Evolutionary conservation across 106 monocot species (phyloP).

Genomic region (Vanilla planifolia): DNA sequence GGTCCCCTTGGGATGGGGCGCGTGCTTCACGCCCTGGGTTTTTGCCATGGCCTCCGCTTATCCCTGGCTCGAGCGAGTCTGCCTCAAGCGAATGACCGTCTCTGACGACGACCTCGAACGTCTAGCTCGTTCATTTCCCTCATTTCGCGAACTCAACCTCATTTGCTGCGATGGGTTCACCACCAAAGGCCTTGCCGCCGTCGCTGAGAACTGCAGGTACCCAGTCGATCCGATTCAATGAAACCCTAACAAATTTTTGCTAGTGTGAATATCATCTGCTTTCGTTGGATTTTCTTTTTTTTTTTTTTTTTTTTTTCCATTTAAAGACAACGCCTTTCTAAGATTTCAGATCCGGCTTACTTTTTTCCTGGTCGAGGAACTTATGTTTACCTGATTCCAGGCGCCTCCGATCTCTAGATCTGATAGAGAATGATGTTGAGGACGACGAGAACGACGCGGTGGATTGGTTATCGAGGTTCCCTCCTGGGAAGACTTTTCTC

Average conservation of each 20-base stretch:
- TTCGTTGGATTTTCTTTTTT: not conserved
- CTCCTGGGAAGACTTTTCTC: conserved; percentile 38
- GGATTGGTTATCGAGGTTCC: conserved; percentile 76
- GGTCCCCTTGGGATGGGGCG: conserved; percentile 72
- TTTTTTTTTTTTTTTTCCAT: not conserved
- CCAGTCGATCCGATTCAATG: not conserved
- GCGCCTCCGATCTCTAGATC: conserved; percentile 64
- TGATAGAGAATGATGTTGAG: conserved; percentile 65
- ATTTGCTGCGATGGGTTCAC: conserved; percentile 68
- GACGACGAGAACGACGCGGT: conserved; percentile 40
- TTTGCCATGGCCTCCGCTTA: conserved; percentile 30
- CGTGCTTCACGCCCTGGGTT: conserved; percentile 40
- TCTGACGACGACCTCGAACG: conserved; percentile 34
- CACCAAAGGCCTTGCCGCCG: conserved; percentile 52
- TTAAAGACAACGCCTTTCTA: not conserved
- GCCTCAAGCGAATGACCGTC: conserved; percentile 72
- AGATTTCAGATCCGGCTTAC: not conserved
- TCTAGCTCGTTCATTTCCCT: conserved; percentile 33
- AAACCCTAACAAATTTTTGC: not conserved
- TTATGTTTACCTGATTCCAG: conserved; percentile 38
- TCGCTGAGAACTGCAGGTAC: conserved; percentile 74
- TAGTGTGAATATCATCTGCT: not conserved
- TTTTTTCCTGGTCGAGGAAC: too few species aligned
- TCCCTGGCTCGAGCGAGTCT: conserved; percentile 52
- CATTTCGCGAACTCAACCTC: conserved; percentile 48